A percentile compares a stretch with the other conserved stretches of the same genome.
Conservation (phyloP, 176 grass and related monocot genomes). For the Olyra latifolia region DNA sequence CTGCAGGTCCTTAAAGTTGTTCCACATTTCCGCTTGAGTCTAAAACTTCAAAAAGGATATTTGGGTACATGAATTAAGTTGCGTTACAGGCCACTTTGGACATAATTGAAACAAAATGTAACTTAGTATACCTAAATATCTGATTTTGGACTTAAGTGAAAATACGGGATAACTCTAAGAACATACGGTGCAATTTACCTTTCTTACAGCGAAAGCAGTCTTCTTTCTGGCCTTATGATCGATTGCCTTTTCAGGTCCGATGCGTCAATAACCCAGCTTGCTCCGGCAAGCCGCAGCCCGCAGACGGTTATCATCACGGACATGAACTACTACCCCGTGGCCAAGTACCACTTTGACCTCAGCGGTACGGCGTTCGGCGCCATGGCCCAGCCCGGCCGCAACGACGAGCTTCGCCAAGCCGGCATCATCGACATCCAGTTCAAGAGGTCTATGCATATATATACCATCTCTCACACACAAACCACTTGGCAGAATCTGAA, state of each 20-base stretch:
- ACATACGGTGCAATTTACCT: too few species aligned
- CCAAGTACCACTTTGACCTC: constrained; percentile 63
- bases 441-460: constrained; percentile 23
- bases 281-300: constrained; percentile 56
- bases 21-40: too few species aligned
- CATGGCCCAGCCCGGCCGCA: constrained; percentile 43
- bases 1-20: too few species aligned
- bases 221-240: background rate
- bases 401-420: constrained; percentile 54
- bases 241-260: constrained; percentile 27
- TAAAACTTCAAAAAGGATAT: too few species aligned
- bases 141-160: too few species aligned
- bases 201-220: background rate
- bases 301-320: constrained; percentile 61
- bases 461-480: background rate
- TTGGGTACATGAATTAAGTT: too few species aligned
- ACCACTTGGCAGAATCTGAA: background rate
- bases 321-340: constrained; percentile 57
- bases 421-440: constrained; percentile 65
- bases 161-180: too few species aligned
- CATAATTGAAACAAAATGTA: too few species aligned
- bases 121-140: too few species aligned
- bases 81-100: too few species aligned
- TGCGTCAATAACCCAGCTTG: constrained; percentile 36
- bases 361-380: constrained; percentile 67